Conservation (phyloP, 73 alveolate species). For the Paramecium caudatum region DNA sequence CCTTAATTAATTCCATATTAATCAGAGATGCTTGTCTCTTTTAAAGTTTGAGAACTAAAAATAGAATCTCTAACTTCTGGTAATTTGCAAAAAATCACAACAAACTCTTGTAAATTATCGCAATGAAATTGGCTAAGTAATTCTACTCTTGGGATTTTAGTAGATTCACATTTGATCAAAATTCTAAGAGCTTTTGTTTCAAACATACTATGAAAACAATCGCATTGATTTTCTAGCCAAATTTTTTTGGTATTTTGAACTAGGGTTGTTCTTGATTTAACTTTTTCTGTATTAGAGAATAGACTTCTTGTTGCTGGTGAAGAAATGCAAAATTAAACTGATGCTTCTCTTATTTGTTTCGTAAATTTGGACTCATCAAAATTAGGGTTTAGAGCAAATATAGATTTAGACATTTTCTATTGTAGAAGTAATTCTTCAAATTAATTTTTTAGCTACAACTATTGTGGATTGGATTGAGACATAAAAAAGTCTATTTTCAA, state of each 20-base stretch:
- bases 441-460: background rate
- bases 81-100: slow-evolving; percentile 1
- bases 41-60: background rate
- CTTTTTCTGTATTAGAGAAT: slow-evolving; percentile 20
- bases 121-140: slow-evolving; percentile 48
- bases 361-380: background rate
- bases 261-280: slow-evolving; percentile 14
- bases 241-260: slow-evolving; percentile 19
- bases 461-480: background rate
- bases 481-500: too few species aligned
- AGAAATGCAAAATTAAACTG: slow-evolving; percentile 35
- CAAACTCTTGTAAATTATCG: slow-evolving; percentile 5
- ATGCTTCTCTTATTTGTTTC: background rate
- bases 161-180: background rate
- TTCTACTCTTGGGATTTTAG: slow-evolving; percentile 30
- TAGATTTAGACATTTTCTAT: background rate
- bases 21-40: background rate
- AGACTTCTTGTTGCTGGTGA: slow-evolving; percentile 55
- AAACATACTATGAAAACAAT: slow-evolving; percentile 60
- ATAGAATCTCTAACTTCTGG: slow-evolving; percentile 57
- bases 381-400: background rate
- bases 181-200: slow-evolving; percentile 46
- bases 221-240: slow-evolving; percentile 64
- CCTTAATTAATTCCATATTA: slow-evolving; percentile 44
- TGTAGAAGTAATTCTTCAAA: background rate